Conservation (phyloP, 2,329 filamentous ascomycete species). For the Apiospora rasikravindrae region DNA sequence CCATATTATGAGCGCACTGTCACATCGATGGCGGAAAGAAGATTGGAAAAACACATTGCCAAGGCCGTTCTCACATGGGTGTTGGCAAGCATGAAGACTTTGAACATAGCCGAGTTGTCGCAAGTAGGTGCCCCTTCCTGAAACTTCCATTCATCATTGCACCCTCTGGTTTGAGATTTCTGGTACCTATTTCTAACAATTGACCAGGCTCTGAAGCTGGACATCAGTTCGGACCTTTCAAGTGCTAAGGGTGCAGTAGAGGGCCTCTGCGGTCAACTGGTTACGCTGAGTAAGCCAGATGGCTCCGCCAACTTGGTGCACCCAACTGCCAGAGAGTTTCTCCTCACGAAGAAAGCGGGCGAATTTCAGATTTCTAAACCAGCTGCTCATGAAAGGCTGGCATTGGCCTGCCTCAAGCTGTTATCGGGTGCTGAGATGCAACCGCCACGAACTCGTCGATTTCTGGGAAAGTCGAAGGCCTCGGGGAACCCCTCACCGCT, state of each 20-base stretch:
- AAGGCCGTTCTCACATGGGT: slow-evolving; percentile 37
- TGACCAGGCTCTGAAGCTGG: slow-evolving; percentile 35
- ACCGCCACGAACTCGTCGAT: background rate
- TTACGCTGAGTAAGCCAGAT: background rate
- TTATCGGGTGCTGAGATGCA: background rate
- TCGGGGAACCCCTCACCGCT: background rate
- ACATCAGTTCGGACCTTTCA: slow-evolving; percentile 28
- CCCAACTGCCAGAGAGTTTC: background rate
- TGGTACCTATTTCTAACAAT: no score
- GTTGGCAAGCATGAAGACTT: slow-evolving; percentile 28
- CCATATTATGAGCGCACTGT: slow-evolving; percentile 32
- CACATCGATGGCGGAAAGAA: slow-evolving; percentile 34
- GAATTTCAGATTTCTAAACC: background rate
- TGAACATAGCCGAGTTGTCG: slow-evolving; percentile 36
- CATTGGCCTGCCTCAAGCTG: background rate
- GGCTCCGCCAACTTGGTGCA: background rate
- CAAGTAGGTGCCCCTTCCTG: no score
- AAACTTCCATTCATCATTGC: no score
- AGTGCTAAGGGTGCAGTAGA: background rate
- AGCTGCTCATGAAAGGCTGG: background rate
- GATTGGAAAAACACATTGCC: slow-evolving; percentile 34
- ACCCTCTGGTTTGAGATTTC: no score
- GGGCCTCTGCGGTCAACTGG: background rate
- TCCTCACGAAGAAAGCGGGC: background rate
- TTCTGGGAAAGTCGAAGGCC: no score